These are phyloP conservation scores for Lomentospora prolificans DNA, from an alignment of 2,329 filamentous ascomycete species.

Conservation along the genomic window DNA sequence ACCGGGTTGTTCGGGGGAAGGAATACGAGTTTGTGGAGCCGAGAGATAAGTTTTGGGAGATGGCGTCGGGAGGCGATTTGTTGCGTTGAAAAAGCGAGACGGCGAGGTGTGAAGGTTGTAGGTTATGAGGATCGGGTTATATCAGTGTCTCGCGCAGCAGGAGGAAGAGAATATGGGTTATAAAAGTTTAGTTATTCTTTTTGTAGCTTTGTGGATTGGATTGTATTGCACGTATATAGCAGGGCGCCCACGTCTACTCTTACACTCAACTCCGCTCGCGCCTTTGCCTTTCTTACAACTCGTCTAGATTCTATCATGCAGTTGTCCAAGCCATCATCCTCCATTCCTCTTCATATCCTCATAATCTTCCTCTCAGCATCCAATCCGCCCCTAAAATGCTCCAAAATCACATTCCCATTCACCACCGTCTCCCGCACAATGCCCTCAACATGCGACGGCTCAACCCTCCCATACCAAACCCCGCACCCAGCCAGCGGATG, in stretches of 20 bases:
- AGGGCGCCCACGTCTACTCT: not conserved
- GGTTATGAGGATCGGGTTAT: too few relatives aligned
- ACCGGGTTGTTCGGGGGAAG: constrained; percentile 36
- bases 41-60: constrained; percentile 28
- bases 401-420: constrained; percentile 55
- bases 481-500: constrained; percentile 61
- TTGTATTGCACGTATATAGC: not conserved
- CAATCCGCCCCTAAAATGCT: constrained; percentile 65
- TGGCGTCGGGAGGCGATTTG: constrained; percentile 28
- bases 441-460: constrained; percentile 65
- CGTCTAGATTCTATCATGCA: too few relatives aligned
- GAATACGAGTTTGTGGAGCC: constrained; percentile 33
- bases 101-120: too few relatives aligned
- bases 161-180: too few relatives aligned
- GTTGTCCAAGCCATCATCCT: too few relatives aligned
- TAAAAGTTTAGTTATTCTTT: too few relatives aligned
- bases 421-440: constrained; percentile 62
- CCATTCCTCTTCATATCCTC: not conserved
- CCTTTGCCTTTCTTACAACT: not conserved
- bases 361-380: constrained; percentile 40
- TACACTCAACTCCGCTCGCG: not conserved
- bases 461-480: constrained; percentile 75
- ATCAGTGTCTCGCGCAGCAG: too few relatives aligned
- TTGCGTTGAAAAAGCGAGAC: not conserved
- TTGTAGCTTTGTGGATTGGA: too few relatives aligned